A percentile compares a stretch with the other conserved stretches of the same genome.
phyloP scores from a whole-genome alignment of 768 basidiomycete species.

The Xanthoconium purpureum region DNA sequence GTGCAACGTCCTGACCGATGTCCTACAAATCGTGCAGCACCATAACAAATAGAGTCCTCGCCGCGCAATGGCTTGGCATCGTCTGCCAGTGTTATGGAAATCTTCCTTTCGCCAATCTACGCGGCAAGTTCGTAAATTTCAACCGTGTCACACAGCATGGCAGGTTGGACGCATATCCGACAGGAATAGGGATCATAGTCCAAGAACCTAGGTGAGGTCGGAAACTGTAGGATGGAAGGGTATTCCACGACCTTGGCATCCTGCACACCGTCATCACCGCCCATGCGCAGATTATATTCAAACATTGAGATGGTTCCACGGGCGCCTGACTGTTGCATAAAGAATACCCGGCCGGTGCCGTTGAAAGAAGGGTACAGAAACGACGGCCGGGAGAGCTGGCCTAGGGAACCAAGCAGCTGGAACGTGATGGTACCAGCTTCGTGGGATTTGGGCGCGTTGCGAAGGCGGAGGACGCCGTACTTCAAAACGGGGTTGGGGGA shows the following conservation, averaged over 20 bases:
- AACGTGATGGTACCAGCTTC: conserved; percentile 9
- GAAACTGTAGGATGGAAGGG: conserved; percentile 1
- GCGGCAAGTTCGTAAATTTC: conserved; percentile 15
- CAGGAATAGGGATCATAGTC: conserved; percentile 25
- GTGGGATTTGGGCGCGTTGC: background rate
- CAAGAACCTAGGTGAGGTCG: background rate
- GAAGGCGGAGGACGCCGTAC: conserved; percentile 12
- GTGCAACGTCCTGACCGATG: too few species aligned
- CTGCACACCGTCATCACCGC: background rate
- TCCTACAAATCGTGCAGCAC: too few species aligned
- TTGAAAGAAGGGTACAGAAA: conserved; percentile 13
- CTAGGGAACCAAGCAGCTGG: background rate
- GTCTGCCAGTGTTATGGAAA: too few species aligned
- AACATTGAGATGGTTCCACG: background rate
- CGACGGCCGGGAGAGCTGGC: background rate
- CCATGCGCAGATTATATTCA: conserved; percentile 10
- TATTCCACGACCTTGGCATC: conserved; percentile 4
- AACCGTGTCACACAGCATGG: background rate
- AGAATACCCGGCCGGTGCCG: conserved; percentile 12
- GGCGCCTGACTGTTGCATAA: background rate
- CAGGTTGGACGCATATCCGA: conserved; percentile 9
- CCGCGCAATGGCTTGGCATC: too few species aligned
- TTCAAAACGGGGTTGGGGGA: background rate
- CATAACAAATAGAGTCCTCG: too few species aligned
- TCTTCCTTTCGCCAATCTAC: background rate